phyloP scores from a whole-genome alignment of 2,329 filamentous ascomycete species.

The Aspergillus brasiliensis region DNA sequence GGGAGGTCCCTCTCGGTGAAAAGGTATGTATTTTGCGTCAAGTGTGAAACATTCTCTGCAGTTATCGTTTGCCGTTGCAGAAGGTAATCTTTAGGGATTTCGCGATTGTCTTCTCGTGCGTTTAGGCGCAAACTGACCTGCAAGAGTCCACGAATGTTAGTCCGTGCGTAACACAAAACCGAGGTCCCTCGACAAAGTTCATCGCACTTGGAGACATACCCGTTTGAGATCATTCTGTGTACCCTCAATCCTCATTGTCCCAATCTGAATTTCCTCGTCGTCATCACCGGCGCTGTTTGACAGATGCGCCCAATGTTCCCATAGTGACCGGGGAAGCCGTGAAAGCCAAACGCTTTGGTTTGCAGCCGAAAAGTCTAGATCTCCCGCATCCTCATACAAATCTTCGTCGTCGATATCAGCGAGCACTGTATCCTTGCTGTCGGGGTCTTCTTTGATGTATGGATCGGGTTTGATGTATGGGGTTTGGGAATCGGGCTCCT shows the following conservation, averaged over 20 bases:
- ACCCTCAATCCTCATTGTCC: slow-evolving; percentile 67
- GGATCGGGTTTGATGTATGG: slow-evolving; percentile 44
- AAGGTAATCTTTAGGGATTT: slow-evolving; percentile 85
- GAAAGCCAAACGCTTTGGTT: slow-evolving; percentile 66
- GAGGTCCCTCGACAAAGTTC: background rate
- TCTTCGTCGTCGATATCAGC: slow-evolving; percentile 61
- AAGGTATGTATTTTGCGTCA: slow-evolving; percentile 79
- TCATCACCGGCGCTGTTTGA: slow-evolving; percentile 54
- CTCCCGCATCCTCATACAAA: slow-evolving; percentile 68
- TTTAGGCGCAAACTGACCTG: slow-evolving; percentile 70
- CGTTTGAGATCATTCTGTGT: slow-evolving; percentile 56
- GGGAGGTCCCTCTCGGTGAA: slow-evolving; percentile 94
- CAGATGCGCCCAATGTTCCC: slow-evolving; percentile 74
- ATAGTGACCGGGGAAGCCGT: slow-evolving; percentile 76
- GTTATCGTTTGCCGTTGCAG: slow-evolving; percentile 67
- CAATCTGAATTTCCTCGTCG: slow-evolving; percentile 79
- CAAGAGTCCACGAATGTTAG: slow-evolving; percentile 36
- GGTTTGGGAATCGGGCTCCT: slow-evolving; percentile 40
- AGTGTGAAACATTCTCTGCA: slow-evolving; percentile 39
- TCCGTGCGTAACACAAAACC: background rate
- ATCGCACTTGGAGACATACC: slow-evolving; percentile 28
- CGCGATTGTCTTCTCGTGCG: slow-evolving; percentile 67
- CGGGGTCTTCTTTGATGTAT: slow-evolving; percentile 46
- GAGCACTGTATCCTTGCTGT: slow-evolving; percentile 39
- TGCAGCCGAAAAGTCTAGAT: slow-evolving; percentile 59